phyloP scores from a whole-genome alignment of 495 filamentous ascomycete species.

The Aspergillus biplanus region DNA sequence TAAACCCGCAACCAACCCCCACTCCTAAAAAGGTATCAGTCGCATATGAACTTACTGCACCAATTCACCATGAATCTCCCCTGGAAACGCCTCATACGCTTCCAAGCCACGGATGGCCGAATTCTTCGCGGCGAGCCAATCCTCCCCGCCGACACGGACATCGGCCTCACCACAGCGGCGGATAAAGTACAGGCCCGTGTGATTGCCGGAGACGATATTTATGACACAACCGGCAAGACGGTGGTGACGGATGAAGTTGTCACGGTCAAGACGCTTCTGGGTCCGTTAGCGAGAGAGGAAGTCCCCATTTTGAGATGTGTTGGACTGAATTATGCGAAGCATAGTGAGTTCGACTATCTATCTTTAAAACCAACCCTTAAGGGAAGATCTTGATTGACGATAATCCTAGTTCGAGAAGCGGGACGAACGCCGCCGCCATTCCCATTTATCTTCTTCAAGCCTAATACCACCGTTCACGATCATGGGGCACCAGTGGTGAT shows the following conservation, averaged over 20 bases:
- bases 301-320: constrained; percentile 42
- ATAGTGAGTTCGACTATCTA: constrained; percentile 35
- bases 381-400: not conserved
- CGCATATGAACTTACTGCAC: not conserved
- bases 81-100: constrained; percentile 54
- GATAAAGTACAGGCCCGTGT: constrained; percentile 41
- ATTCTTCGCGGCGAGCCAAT: constrained; percentile 52
- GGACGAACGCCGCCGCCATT: constrained; percentile 46
- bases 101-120: constrained; percentile 44
- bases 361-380: not conserved
- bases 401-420: constrained; percentile 46
- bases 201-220: constrained; percentile 42
- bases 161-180: constrained; percentile 38
- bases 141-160: constrained; percentile 40
- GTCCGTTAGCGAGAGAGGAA: constrained; percentile 36
- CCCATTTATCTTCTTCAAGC: constrained; percentile 55
- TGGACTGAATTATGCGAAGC: constrained; percentile 43
- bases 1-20: not conserved
- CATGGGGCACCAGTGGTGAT: constrained; percentile 44
- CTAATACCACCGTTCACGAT: constrained; percentile 43
- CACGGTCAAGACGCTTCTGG: constrained; percentile 36
- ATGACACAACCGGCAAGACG: constrained; percentile 37
- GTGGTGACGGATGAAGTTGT: constrained; percentile 37
- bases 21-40: not conserved
- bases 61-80: constrained; percentile 18